A percentile compares a stretch with the other conserved stretches of the same genome.
phyloP scores from a whole-genome alignment of 2,329 filamentous ascomycete genomes.

The Cladosporium sp. region DNA sequence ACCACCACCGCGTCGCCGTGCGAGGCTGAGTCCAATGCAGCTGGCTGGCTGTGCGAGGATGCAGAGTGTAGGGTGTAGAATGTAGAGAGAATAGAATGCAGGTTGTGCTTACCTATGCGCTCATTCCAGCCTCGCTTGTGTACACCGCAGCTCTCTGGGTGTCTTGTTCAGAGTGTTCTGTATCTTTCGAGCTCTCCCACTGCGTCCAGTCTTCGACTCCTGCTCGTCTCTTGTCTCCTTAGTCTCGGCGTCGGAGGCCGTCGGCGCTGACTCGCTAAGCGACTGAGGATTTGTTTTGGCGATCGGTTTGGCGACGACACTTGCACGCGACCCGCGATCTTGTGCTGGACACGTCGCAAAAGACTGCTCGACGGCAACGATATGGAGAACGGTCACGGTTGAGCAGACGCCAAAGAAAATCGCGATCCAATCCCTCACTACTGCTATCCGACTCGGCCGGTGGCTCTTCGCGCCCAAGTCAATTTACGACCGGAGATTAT shows the following conservation, averaged over 20 bases:
- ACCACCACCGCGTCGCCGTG: not conserved
- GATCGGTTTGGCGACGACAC: not conserved
- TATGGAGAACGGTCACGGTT: not conserved
- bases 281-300: not conserved
- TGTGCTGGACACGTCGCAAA: not conserved
- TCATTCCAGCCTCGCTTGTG: constrained; percentile 9
- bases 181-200: not conserved
- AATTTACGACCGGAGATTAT: constrained; percentile 1
- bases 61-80: not conserved
- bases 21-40: constrained; percentile 5
- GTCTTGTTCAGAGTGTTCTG: not conserved
- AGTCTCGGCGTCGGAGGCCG: not conserved
- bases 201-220: not conserved
- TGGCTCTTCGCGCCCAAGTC: not conserved
- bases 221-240: constrained; percentile 1
- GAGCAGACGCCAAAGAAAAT: not conserved
- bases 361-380: not conserved
- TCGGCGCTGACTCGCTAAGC: constrained; percentile 4
- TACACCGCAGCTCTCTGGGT: not conserved
- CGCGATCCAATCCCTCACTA: constrained; percentile 6
- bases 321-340: not conserved
- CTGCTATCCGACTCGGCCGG: not conserved
- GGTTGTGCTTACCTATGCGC: constrained; percentile 9
- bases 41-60: not conserved
- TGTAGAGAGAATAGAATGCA: not conserved